These are phyloP conservation scores for Lodderomyces orthopsilosis DNA, from an alignment of 1,139 yeast species.

Conservation along the genomic window DNA sequence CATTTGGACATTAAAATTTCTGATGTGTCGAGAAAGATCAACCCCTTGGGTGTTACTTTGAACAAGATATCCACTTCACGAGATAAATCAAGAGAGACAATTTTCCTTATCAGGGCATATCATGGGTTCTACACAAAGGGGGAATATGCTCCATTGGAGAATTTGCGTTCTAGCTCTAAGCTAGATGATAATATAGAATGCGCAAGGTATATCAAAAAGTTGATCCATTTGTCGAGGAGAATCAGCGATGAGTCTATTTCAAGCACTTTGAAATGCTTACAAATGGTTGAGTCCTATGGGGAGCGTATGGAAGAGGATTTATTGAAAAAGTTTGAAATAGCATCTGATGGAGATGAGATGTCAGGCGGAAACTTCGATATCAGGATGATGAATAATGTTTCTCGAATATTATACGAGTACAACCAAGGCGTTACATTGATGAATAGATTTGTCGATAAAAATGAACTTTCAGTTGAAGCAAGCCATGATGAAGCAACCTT, in stretches of 20 bases:
- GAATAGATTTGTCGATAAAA: slow-evolving; percentile 79
- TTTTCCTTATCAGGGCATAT: slow-evolving; percentile 73
- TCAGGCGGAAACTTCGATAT: slow-evolving; percentile 52
- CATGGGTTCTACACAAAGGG: slow-evolving; percentile 67
- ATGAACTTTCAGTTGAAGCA: slow-evolving; percentile 47
- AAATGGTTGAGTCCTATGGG: slow-evolving; percentile 65
- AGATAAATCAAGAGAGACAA: slow-evolving; percentile 71
- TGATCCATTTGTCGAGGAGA: slow-evolving; percentile 63
- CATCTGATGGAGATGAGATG: slow-evolving; percentile 37
- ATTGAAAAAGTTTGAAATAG: slow-evolving; percentile 55
- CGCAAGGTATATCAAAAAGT: slow-evolving; percentile 65
- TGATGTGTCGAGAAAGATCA: slow-evolving; percentile 59
- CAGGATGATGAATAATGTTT: slow-evolving; percentile 62
- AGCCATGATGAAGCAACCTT: slow-evolving; percentile 30
- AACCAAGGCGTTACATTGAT: slow-evolving; percentile 86
- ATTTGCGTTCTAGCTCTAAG: slow-evolving; percentile 39
- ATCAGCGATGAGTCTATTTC: slow-evolving; percentile 52
- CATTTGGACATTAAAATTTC: slow-evolving; percentile 59
- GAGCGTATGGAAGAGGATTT: slow-evolving; percentile 71
- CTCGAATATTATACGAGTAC: slow-evolving; percentile 73
- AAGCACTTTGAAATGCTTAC: slow-evolving; percentile 49
- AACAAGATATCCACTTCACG: slow-evolving; percentile 75
- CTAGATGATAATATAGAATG: slow-evolving; percentile 59
- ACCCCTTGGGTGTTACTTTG: slow-evolving; percentile 72
- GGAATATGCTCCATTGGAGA: slow-evolving; percentile 60